These are phyloP conservation scores for Pseudogymnoascus sp. DNA, from an alignment of 2,329 filamentous ascomycete species.

Conservation along the genomic window DNA sequence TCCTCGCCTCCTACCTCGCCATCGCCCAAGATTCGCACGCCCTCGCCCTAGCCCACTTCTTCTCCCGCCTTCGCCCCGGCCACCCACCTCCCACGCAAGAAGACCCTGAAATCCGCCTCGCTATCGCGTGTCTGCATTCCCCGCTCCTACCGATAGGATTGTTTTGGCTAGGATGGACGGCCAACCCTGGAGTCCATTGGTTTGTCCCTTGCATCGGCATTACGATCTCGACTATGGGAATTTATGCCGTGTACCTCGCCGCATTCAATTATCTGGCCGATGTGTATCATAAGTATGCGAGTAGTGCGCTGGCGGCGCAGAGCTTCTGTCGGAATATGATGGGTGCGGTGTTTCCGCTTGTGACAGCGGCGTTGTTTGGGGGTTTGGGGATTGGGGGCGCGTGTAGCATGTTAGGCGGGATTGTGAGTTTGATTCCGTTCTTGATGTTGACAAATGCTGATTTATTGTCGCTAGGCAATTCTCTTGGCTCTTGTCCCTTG, in stretches of 20 bases:
- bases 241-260: conserved; percentile 77
- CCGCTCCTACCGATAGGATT: conserved; percentile 69
- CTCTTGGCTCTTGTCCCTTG: conserved; percentile 76
- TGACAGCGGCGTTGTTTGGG: conserved; percentile 64
- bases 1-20: conserved; percentile 58
- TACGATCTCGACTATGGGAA: conserved; percentile 70
- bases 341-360: conserved; percentile 70
- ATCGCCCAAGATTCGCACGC: conserved; percentile 57
- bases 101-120: conserved; percentile 69
- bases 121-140: conserved; percentile 72
- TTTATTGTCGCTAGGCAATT: conserved; percentile 24
- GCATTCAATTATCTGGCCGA: conserved; percentile 93
- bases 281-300: conserved; percentile 76
- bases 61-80: conserved; percentile 24
- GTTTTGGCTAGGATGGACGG: conserved; percentile 72
- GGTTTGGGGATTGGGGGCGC: conserved; percentile 63
- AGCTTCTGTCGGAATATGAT: conserved; percentile 79
- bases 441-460: neutral
- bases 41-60: conserved; percentile 40
- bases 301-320: conserved; percentile 78
- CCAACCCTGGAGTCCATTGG: conserved; percentile 56
- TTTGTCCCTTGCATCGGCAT: conserved; percentile 63
- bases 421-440: conserved; percentile 29
- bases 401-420: conserved; percentile 65
- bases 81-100: conserved; percentile 34